These are phyloP conservation scores for Wallacemonas rigidus DNA, from an alignment of 208 protist species.

Conservation along the genomic window DNA sequence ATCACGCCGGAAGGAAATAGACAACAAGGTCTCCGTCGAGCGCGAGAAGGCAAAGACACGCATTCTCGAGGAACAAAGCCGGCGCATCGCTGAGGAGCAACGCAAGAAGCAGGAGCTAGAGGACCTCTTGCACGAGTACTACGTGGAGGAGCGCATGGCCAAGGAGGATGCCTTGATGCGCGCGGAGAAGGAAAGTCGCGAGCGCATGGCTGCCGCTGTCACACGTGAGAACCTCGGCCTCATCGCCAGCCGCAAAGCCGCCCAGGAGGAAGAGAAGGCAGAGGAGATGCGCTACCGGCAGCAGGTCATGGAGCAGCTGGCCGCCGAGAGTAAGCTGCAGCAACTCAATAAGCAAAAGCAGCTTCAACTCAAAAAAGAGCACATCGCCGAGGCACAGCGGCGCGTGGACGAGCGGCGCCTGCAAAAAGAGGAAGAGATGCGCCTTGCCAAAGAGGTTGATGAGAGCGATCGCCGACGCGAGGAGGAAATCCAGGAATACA, in stretches of 20 bases:
- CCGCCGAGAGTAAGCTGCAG: constrained; percentile 78
- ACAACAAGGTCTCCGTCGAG: constrained; percentile 74
- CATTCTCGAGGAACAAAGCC: constrained; percentile 83
- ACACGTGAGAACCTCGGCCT: constrained; percentile 74
- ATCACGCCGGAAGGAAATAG: constrained; percentile 61
- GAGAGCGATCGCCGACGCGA: constrained; percentile 52
- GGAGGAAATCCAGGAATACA: constrained; percentile 81
- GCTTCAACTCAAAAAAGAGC: constrained; percentile 73
- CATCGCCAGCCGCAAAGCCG: constrained; percentile 61
- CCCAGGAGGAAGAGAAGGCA: constrained; percentile 54
- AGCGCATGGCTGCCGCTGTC: constrained; percentile 63
- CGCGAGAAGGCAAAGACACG: constrained; percentile 72
- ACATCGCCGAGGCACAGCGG: constrained; percentile 73
- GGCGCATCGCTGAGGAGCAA: constrained; percentile 81
- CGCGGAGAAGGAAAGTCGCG: constrained; percentile 72
- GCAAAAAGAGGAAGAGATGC: constrained; percentile 78
- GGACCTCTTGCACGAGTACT: constrained; percentile 86
- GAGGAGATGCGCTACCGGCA: constrained; percentile 87
- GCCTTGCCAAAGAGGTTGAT: constrained; percentile 57
- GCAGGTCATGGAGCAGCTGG: constrained; percentile 75
- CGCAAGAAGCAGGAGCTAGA: constrained; percentile 86
- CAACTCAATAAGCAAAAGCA: constrained; percentile 73
- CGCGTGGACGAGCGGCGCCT: constrained; percentile 74
- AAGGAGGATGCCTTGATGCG: constrained; percentile 68
- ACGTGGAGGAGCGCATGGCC: constrained; percentile 83